Evolutionary conservation across 768 basidiomycete genomes (phyloP), one percentile per base, ranked within the genome.

Genomic region (Chalciporus pseudorubinellus): DNA sequence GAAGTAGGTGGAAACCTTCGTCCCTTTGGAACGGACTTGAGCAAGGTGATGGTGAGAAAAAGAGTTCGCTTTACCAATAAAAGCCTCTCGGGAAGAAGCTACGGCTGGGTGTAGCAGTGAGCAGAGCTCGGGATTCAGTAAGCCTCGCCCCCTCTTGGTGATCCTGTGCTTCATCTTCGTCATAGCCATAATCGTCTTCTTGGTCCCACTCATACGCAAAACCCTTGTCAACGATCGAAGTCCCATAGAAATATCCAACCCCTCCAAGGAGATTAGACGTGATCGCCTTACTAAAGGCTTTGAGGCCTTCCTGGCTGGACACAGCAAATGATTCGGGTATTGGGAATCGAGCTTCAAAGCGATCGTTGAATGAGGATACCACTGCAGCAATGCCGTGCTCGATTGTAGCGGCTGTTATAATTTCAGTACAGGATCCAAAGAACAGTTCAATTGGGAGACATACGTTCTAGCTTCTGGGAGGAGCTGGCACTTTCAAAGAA

Each of bases 41-140:
- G 46, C 22, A 12, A 42, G 40, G 24, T 1, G 39, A 41, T 29
- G 16, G 12, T n/a, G 43, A 6, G 1, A 3, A 7, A 24, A 21
- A 50, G 48, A 26, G 41, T 13, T n/a, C n/a, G 43, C 39, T 66
- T 46, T 68, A 89, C 90, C 95, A 98, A 69, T 98, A 98, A 71
- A 98, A 98, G 16, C 95, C 95, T 66, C 95, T 78, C 0, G 95
- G 95, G 76, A 98, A 98, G 76, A 98, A 98, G 59, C 92, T 93
- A 31, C 95, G 79, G 64, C 93, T 95, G 4, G 95, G 95, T 0
- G 95, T 98, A 1, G 92, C 94, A 8, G 95, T 95, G 57, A 97
- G 70, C 18, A 98, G 71, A 18, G 83, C 81, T 52, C 76, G 83
- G 7, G 90, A 86, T 29, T 88, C 86, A 5, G 87, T 90, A 53